Evolutionary conservation across 2,329 filamentous ascomycete genomes (phyloP), one percentile per base, ranked within the genome.

Genomic region (Verticillium nubilum): DNA sequence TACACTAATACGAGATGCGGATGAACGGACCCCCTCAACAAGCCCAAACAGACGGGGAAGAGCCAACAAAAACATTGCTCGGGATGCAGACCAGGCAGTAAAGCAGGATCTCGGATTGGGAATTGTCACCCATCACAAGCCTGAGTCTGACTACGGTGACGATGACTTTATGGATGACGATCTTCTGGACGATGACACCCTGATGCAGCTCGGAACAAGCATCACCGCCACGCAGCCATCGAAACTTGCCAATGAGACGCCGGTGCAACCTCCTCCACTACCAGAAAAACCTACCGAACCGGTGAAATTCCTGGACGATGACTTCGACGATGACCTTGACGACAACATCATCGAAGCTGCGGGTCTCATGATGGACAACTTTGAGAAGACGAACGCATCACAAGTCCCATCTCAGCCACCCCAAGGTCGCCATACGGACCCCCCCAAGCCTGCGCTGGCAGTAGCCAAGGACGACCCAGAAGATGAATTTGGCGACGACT

Each of bases 401-500:
- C 42, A 47, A 47, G 42, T 19, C 17, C 42, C 42, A 25, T 47
- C 42, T 25, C 42, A 23, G 17, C 42, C 42, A 4, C 6, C 9
- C 19, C 42, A 23, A 23, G 42, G 7, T 12, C n/a, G 12, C n/a
- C 42, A 12, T 19, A 4, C 42, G n/a, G 7, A 3, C 12, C 19
- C 42, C 9, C 7, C 19, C 7, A n/a, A 23, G 7, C 42, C 19
- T 9, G 2, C 19, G n/a, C 19, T 12, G 19, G 52, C 52, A 15
- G 52, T 13, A 29, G 52, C 52, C 25, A 67, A 69, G 57, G 76
- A 80, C 47, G 78, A 79, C 63, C 70, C 77, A 42, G 88, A 85
- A 60, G 90, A 92, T 74, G 92, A 84, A 65, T 86, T 83, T 66
- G 88, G 85, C 59, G 91, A 92, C 74, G 92, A 85, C 66, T 86